Conservation (phyloP, 306 rosid genomes). For the Vigna reflexopilosa region DNA sequence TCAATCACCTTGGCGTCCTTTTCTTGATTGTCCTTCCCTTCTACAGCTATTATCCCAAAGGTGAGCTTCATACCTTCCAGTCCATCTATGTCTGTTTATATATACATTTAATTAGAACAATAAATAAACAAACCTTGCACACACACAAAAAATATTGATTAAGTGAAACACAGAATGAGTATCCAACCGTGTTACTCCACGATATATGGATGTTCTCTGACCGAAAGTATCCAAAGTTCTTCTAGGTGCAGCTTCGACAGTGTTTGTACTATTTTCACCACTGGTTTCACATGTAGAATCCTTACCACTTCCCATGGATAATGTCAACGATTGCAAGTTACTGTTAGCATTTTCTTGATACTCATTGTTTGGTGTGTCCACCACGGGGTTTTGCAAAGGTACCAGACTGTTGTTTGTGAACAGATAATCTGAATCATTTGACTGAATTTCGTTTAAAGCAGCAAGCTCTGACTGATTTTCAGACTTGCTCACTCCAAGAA, state of each 20-base stretch:
- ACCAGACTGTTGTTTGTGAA: conserved; percentile 60
- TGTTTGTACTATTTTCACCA: conserved; percentile 56
- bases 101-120: background rate
- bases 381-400: conserved; percentile 60
- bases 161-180: no score
- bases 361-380: conserved; percentile 58
- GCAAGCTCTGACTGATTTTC: conserved; percentile 83
- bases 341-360: conserved; percentile 72
- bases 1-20: conserved; percentile 92
- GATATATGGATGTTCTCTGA: conserved; percentile 96
- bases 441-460: conserved; percentile 61
- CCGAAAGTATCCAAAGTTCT: conserved; percentile 92
- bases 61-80: conserved; percentile 98
- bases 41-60: conserved; percentile 99
- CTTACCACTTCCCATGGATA: conserved; percentile 93
- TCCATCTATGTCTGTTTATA: conserved; percentile 87
- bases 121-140: background rate
- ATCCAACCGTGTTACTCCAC: conserved; percentile 88
- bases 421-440: conserved; percentile 70
- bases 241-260: conserved; percentile 73
- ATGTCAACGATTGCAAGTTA: conserved; percentile 77
- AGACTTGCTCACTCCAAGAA: conserved; percentile 87
- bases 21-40: conserved; percentile 99
- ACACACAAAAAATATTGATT: background rate
- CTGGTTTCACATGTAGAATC: conserved; percentile 79